Evolutionary conservation across 2,329 filamentous ascomycete species (phyloP).

Genomic region (Colletotrichum salicis): DNA sequence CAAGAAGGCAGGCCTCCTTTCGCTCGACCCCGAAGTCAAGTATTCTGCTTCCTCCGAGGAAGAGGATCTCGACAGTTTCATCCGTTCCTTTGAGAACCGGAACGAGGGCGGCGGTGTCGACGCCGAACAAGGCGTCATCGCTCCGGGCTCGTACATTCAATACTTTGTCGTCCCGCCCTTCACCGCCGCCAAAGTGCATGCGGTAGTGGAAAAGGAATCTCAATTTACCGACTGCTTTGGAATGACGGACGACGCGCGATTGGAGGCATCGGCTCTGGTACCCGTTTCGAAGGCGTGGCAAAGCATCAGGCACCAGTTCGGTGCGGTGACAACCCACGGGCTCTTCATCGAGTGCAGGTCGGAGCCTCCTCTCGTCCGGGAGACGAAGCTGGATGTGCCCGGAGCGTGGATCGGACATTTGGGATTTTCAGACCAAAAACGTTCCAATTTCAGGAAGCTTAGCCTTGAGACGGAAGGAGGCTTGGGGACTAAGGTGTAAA

Average conservation of each 20-base stretch:
- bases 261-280: neutral
- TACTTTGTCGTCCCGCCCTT: conserved; percentile 64
- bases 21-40: conserved; percentile 76
- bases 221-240: conserved; percentile 46
- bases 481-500: conserved; percentile 2
- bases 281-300: conserved; percentile 38
- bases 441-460: neutral
- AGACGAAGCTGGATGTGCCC: conserved; percentile 61
- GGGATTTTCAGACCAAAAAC: neutral
- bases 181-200: conserved; percentile 23
- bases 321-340: conserved; percentile 70
- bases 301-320: conserved; percentile 61
- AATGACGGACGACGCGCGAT: conserved; percentile 39
- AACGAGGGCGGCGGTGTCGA: conserved; percentile 46
- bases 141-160: conserved; percentile 72
- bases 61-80: conserved; percentile 64
- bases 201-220: conserved; percentile 26
- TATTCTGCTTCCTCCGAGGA: conserved; percentile 60
- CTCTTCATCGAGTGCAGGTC: conserved; percentile 57
- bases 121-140: conserved; percentile 65
- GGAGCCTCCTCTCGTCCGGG: neutral
- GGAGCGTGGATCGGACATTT: conserved; percentile 44
- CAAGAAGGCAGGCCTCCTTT: conserved; percentile 79
- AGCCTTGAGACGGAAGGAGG: too few species aligned
- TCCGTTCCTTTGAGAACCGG: conserved; percentile 44